A percentile compares a stretch with the other conserved stretches of the same genome.
These are phyloP conservation scores for Acer saccharum DNA, from an alignment of 345 rosid species.

Conservation along the genomic window DNA sequence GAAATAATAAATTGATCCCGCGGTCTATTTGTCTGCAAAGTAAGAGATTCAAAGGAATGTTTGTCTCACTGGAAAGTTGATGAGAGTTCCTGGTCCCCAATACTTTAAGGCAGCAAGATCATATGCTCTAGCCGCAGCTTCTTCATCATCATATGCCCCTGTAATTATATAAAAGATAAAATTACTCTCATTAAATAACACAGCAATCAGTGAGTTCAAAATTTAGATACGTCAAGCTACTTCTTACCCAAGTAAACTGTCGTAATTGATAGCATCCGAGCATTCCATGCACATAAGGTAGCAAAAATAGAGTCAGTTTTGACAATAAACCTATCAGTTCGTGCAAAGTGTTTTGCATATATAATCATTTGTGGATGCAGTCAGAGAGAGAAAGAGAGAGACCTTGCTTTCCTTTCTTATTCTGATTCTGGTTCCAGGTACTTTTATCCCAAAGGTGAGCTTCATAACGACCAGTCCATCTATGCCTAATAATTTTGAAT, in stretches of 20 bases:
- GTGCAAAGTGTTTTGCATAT: background rate
- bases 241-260: constrained; percentile 95
- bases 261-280: constrained; percentile 16
- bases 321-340: background rate
- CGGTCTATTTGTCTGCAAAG: background rate
- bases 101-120: constrained; percentile 98
- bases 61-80: constrained; percentile 85
- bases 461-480: constrained; percentile 99
- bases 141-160: constrained; percentile 99
- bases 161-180: constrained; percentile 27
- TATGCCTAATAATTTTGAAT: constrained; percentile 55
- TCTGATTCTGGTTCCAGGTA: constrained; percentile 99
- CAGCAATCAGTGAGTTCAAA: constrained; percentile 1
- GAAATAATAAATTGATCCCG: background rate
- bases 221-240: constrained; percentile 1
- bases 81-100: constrained; percentile 99
- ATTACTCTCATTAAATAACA: constrained; percentile 2
- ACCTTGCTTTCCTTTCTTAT: constrained; percentile 99
- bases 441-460: constrained; percentile 99
- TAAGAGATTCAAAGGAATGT: constrained; percentile 1
- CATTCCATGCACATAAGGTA: constrained; percentile 33
- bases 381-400: constrained; percentile 11
- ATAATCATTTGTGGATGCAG: background rate
- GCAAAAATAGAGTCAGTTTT: constrained; percentile 41
- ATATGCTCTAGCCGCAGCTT: constrained; percentile 99